Base-by-base conservation (phyloP, 179 eudicot genomes). In the Beta lomatogona region DNA sequence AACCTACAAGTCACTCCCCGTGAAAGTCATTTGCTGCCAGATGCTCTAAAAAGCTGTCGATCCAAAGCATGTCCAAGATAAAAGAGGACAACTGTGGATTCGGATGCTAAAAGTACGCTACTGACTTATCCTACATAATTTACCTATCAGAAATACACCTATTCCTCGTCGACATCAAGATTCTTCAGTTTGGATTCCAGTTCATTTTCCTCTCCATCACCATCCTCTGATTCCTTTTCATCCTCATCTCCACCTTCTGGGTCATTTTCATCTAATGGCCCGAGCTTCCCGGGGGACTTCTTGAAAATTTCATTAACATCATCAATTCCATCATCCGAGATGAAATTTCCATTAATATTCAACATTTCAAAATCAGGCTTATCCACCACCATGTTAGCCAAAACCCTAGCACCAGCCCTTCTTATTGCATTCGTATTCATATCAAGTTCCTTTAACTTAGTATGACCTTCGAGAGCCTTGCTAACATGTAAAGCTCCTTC, bases 221-320 rank as follows among this genome's bases (percentile, higher is more conserved):
- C 75, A 25, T 83, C 89, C 45, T 79, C 86, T 0, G 78, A 81
- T 18, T 87, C 86, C 19, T 85, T 86, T 18, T 88, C 87, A 69
- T 91, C 76, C 16, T 84, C 89, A 60, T 89, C 93, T 68, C 73
- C 89, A 41, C 91, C 93, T 65, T 90, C 91, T 12, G 95, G 93
- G 79, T 92, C 95, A 80, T 90, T 92, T 77, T 92, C 95, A 41
- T 92, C 91, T 78, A 90, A 83, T 5, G 95, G 79, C 44, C 92
- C 93, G 52, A 92, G 87, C 87, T 79, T 87, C 36, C 81, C 85
- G 5, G 91, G 90, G 53, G 76, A 88, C 48, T 84, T 86, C 83
- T 89, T 90, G 79, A 92, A 90, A 65, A 89, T 85, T 0, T 86
- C 89, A n/a, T 85, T 83, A 63, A 92, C 53, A 67, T 89, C 92